Percentiles rank a stretch among this genome's conserved stretches.
Evolutionary conservation across 2,329 filamentous ascomycete genomes (phyloP).

Genomic region (Alternaria viburni): DNA sequence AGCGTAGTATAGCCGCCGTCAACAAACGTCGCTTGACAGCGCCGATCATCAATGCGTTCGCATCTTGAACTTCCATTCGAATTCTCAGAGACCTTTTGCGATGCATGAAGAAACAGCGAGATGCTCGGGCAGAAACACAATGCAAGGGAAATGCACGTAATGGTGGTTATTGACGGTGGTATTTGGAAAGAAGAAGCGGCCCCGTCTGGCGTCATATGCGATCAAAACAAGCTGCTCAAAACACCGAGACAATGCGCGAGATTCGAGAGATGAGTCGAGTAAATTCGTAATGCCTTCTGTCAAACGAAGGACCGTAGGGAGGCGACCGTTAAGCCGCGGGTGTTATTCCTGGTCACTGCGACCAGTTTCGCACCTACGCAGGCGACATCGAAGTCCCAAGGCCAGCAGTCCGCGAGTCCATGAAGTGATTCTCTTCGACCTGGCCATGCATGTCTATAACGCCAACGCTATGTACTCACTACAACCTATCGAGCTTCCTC

Average conservation of each 20-base stretch:
- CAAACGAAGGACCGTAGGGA: not conserved
- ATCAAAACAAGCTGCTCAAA: slow-evolving; percentile 33
- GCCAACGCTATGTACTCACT: slow-evolving; percentile 31
- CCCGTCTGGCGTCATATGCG: slow-evolving; percentile 31
- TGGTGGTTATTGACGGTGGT: slow-evolving; percentile 24
- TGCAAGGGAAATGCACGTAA: slow-evolving; percentile 26
- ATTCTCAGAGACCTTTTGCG: slow-evolving; percentile 10
- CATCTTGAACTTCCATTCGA: slow-evolving; percentile 12
- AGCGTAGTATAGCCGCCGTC: slow-evolving; percentile 25
- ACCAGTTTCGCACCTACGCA: not conserved
- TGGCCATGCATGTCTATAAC: slow-evolving; percentile 16
- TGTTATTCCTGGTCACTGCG: not conserved
- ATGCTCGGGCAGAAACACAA: slow-evolving; percentile 36
- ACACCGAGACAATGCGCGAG: slow-evolving; percentile 23
- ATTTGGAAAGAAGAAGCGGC: slow-evolving; percentile 36
- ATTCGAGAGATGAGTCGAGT: slow-evolving; percentile 35
- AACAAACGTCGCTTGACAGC: slow-evolving; percentile 15
- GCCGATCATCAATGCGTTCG: slow-evolving; percentile 38
- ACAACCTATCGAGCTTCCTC: slow-evolving; percentile 70
- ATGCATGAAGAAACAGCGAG: slow-evolving; percentile 20
- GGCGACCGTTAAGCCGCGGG: slow-evolving; percentile 1
- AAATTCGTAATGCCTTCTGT: slow-evolving; percentile 37
- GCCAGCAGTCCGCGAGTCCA: not conserved
- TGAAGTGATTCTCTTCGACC: slow-evolving; percentile 10
- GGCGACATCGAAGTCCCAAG: not conserved